These are phyloP conservation scores for Tetramitus jugosus DNA, from an alignment of 208 protist genomes.

Conservation along the genomic window DNA sequence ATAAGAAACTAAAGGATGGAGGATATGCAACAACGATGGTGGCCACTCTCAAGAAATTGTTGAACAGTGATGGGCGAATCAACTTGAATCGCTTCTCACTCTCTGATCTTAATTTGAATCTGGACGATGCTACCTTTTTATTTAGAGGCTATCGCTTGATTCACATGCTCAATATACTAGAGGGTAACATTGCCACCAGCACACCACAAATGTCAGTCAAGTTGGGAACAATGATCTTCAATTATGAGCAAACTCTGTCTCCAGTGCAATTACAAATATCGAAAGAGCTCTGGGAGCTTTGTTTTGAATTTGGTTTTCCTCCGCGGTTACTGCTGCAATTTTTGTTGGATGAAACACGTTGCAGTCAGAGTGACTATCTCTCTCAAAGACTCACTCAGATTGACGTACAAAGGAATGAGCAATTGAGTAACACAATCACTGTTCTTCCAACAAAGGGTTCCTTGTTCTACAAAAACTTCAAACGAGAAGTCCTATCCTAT, in stretches of 20 bases:
- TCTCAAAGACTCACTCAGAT: background rate
- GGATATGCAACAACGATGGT: background rate
- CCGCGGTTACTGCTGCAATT: background rate
- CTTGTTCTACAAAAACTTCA: constrained; percentile 35
- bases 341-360: background rate
- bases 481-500: constrained; percentile 14
- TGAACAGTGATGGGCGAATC: background rate
- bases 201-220: background rate
- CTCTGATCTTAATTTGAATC: background rate
- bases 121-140: constrained; percentile 12
- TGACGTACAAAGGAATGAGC: background rate
- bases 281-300: constrained; percentile 18
- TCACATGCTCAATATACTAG: background rate
- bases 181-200: background rate
- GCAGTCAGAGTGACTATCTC: background rate
- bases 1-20: background rate
- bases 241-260: background rate
- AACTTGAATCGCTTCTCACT: background rate
- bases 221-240: background rate
- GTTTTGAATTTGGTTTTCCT: constrained; percentile 21
- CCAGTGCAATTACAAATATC: constrained; percentile 10
- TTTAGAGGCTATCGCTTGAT: constrained; percentile 12
- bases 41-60: background rate
- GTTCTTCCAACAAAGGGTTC: constrained; percentile 34
- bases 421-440: background rate